Evolutionary conservation across 192 early-diverging fungal species (phyloP).

Genomic region (Backusella morwellensis): DNA sequence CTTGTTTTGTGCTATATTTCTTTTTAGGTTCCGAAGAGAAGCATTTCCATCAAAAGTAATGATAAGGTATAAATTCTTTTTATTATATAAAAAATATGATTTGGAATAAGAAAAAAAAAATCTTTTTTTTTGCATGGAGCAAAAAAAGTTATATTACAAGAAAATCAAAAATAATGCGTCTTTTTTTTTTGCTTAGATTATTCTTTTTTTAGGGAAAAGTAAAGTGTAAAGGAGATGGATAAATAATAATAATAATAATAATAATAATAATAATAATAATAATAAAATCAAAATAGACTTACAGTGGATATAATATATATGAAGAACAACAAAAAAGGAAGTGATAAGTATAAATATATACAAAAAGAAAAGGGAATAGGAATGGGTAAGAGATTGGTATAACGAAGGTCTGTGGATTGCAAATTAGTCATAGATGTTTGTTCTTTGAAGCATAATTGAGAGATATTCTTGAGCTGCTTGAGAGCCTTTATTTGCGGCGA

Average conservation of each 20-base stretch:
- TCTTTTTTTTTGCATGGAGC: background rate
- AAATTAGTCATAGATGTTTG: constrained; percentile 1
- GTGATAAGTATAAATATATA: background rate
- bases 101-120: background rate
- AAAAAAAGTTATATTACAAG: too few species aligned
- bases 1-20: too few species aligned
- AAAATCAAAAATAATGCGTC: too few species aligned
- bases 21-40: too few species aligned
- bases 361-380: background rate
- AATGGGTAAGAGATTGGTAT: background rate
- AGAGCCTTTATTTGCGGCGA: constrained; percentile 26
- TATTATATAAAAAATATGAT: background rate
- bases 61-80: background rate
- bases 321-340: background rate
- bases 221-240: background rate
- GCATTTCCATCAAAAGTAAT: background rate
- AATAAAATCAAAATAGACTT: background rate
- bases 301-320: background rate
- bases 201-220: too few species aligned
- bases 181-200: too few species aligned
- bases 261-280: background rate
- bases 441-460: constrained; percentile 10
- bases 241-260: background rate
- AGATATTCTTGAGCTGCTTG: constrained; percentile 12
- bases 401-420: background rate